phyloP scores from a whole-genome alignment of 352 stramenopile genomes.

The Paralagenidium karlingii region DNA sequence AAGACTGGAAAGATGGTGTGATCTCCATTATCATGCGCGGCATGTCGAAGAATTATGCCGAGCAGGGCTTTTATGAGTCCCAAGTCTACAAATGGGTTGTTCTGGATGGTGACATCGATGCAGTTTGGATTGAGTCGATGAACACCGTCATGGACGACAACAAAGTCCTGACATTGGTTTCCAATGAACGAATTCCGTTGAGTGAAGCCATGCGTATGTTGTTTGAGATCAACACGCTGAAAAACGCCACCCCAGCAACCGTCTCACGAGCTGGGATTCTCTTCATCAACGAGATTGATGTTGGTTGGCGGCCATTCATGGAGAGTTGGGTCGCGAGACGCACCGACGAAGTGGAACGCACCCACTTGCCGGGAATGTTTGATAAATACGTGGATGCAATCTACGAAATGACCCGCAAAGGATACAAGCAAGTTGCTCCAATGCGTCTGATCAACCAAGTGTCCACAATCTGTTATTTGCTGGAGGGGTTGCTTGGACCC shows the following conservation, averaged over 20 bases:
- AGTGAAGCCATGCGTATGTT: constrained; percentile 83
- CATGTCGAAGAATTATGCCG: constrained; percentile 83
- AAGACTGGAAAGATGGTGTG: constrained; percentile 84
- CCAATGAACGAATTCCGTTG: constrained; percentile 77
- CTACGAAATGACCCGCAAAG: constrained; percentile 89
- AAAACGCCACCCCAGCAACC: constrained; percentile 76
- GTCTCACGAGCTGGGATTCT: constrained; percentile 82
- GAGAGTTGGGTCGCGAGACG: constrained; percentile 92
- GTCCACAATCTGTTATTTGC: constrained; percentile 91
- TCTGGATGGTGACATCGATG: constrained; percentile 80
- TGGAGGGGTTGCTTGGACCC: constrained; percentile 86
- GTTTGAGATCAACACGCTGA: constrained; percentile 85
- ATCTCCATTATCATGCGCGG: constrained; percentile 85
- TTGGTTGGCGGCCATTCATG: constrained; percentile 94
- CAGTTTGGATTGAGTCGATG: constrained; percentile 88
- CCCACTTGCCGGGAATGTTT: constrained; percentile 89
- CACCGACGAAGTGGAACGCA: constrained; percentile 85
- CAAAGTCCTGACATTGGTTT: constrained; percentile 90
- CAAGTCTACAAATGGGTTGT: constrained; percentile 87
- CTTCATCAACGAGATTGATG: constrained; percentile 82
- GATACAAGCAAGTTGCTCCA: constrained; percentile 92
- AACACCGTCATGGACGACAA: constrained; percentile 98
- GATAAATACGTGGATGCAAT: constrained; percentile 94
- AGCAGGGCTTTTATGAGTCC: constrained; percentile 92
- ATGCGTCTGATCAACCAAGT: constrained; percentile 94